Evolutionary conservation across 257 asterid species (phyloP).

Genomic region (Gentiana macrophylla): DNA sequence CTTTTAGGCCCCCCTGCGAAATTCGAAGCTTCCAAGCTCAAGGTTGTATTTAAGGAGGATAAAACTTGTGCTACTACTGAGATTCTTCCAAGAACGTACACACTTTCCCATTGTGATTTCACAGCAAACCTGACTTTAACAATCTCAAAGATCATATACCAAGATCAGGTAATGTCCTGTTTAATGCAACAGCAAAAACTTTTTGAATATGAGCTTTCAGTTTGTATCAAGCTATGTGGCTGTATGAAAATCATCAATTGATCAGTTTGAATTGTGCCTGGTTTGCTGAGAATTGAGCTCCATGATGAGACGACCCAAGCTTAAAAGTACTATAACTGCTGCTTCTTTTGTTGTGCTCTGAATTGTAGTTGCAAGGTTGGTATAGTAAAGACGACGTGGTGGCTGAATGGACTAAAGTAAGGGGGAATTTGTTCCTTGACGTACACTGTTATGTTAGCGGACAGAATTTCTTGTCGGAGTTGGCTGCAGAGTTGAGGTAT

Average conservation of each 20-base stretch:
- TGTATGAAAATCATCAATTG: neutral
- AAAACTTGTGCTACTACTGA: slow-evolving; percentile 23
- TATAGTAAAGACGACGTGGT: slow-evolving; percentile 81
- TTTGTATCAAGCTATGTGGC: neutral
- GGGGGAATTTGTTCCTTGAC: slow-evolving; percentile 59
- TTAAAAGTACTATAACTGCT: neutral
- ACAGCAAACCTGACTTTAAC: slow-evolving; percentile 55
- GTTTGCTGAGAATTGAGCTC: neutral
- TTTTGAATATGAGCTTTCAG: neutral
- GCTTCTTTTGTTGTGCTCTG: neutral
- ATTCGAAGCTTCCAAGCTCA: slow-evolving; percentile 79
- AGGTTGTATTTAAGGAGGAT: slow-evolving; percentile 57
- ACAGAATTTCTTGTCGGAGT: slow-evolving; percentile 48
- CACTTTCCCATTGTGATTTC: slow-evolving; percentile 89
- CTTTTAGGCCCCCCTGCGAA: slow-evolving; percentile 90
- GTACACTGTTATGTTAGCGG: slow-evolving; percentile 89
- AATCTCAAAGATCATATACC: slow-evolving; percentile 56
- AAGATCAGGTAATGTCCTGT: slow-evolving; percentile 44
- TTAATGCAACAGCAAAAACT: neutral
- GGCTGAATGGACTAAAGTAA: slow-evolving; percentile 82
- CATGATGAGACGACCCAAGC: neutral
- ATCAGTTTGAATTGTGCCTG: neutral
- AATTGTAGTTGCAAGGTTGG: slow-evolving; percentile 73
- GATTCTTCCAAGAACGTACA: slow-evolving; percentile 77
- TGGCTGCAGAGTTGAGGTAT: slow-evolving; percentile 90